A percentile compares a stretch with the other conserved stretches of the same genome.
These are phyloP conservation scores for Domatiomyces catenatus DNA, from an alignment of 2,329 filamentous ascomycete species.

Conservation along the genomic window DNA sequence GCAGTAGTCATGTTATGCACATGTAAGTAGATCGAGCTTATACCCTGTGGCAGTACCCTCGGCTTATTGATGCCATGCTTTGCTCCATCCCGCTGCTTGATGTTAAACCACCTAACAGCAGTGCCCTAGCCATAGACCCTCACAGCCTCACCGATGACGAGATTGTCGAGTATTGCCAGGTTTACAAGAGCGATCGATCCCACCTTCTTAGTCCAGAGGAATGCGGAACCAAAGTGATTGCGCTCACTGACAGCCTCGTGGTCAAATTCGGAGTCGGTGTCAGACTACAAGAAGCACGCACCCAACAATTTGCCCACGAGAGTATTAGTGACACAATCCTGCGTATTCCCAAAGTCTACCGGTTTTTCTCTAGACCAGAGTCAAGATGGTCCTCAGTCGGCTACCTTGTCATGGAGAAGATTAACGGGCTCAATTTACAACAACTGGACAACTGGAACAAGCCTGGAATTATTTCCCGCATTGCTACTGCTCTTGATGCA, in stretches of 20 bases:
- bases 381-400: neutral
- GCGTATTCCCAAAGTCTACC: conserved; percentile 1
- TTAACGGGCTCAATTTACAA: neutral
- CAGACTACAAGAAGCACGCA: conserved; percentile 5
- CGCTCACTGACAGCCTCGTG: conserved; percentile 1
- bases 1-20: too few relatives aligned
- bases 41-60: too few relatives aligned
- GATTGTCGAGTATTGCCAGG: too few relatives aligned
- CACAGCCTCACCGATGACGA: too few relatives aligned
- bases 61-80: too few relatives aligned
- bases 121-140: too few relatives aligned
- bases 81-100: too few relatives aligned
- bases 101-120: too few relatives aligned
- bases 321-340: neutral
- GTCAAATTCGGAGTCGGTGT: conserved; percentile 6
- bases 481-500: neutral
- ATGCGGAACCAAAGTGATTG: conserved; percentile 1
- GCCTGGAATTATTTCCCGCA: neutral
- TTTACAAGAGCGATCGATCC: too few relatives aligned
- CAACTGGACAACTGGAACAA: neutral
- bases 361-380: conserved; percentile 1
- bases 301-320: conserved; percentile 3
- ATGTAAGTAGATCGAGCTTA: too few relatives aligned
- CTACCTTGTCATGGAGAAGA: conserved; percentile 4
- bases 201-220: neutral